These are phyloP conservation scores for Artemisia tridentata DNA, from an alignment of 129 eudicot genomes.

Conservation along the genomic window DNA sequence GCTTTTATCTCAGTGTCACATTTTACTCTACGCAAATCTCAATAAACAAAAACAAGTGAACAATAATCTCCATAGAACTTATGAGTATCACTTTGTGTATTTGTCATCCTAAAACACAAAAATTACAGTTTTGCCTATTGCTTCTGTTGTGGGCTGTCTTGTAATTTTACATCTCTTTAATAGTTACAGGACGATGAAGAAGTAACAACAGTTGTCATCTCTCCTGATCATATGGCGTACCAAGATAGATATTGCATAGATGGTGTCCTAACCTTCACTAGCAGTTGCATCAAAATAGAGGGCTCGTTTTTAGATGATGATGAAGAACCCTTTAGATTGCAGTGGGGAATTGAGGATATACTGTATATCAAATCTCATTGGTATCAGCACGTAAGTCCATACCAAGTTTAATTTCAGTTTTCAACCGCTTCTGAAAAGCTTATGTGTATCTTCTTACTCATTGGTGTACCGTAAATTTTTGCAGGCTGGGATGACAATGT, in stretches of 20 bases:
- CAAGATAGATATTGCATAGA: constrained; percentile 43
- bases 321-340: constrained; percentile 33
- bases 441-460: constrained; percentile 2
- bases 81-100: no score
- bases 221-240: constrained; percentile 63
- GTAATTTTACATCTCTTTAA: not conserved
- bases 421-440: not conserved
- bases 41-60: no score
- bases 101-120: no score
- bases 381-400: constrained; percentile 52
- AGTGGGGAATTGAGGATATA: constrained; percentile 62
- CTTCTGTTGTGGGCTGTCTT: no score
- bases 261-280: constrained; percentile 47
- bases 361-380: constrained; percentile 52
- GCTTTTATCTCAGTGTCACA: no score
- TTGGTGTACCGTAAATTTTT: constrained; percentile 23
- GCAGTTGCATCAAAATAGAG: constrained; percentile 42
- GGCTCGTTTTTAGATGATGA: constrained; percentile 35
- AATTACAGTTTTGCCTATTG: no score
- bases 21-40: no score
- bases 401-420: not conserved
- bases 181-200: constrained; percentile 50
- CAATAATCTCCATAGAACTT: no score
- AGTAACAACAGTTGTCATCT: constrained; percentile 36
- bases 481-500: constrained; percentile 48